Base-by-base conservation (phyloP, 2,329 filamentous ascomycete genomes). In the Colletotrichum noveboracense region DNA sequence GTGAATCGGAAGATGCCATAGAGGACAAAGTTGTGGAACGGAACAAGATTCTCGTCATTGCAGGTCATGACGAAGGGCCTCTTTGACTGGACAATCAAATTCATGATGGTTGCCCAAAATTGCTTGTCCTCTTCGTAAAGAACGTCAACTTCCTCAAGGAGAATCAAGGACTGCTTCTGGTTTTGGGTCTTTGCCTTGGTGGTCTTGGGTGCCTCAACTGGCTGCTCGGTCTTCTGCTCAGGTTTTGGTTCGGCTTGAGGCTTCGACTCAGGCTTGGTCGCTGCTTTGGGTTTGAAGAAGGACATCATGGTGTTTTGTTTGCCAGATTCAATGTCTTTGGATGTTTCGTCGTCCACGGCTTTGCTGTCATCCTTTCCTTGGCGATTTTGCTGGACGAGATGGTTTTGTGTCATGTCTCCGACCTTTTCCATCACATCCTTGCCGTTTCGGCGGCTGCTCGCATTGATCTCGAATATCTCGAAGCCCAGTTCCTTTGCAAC, bases 381-480 rank as follows among this genome's bases (percentile, higher is more conserved):
- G 21, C 80, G 86, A 74, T 87, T 87, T 65, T 86, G 88, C 70
- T 89, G 88, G 24, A 99, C 96, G 3, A 98, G 89, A 84, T 99
- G 97, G 80, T 99, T 98, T 76, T 93, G 93, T 6, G 96, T 97
- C 96, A 99, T 98, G 84, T 99, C 96, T 55, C 97, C 97, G 60
- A 99, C 95, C 79, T 91, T 95, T 80, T 99, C 97, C 38, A 98
- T 83, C 64, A 99, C 93, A 80, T 99, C 97, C 82, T 94, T 97
- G 36, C 96, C 96, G 81, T 92, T 98, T 77, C 97, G 90, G 66
- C 96, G 92, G 78, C 92, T 95, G 76, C 95, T 92, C 1, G 96
- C 87, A 80, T 98, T 97, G 81, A 99, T 96, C 84, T 99, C 97
- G 79, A 99, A 99, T 2, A 99, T 91, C 80, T 98, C 96, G 81